Conservation (phyloP, 805 yeast species). For the Brettanomyces custersianus region DNA sequence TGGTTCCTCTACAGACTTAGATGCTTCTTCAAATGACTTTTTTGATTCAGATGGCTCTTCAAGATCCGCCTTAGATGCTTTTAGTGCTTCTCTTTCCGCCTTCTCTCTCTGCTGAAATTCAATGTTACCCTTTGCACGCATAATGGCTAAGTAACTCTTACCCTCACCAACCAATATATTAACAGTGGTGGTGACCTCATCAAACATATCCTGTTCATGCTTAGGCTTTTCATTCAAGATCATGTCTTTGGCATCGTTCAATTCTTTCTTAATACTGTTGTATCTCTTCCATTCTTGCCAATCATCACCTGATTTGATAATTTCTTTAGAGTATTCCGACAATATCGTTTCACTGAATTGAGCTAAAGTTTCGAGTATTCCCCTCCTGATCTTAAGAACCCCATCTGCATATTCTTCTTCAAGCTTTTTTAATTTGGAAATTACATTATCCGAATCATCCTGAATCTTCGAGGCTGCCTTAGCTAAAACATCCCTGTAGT, state of each 20-base stretch:
- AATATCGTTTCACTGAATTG: slow-evolving; percentile 65
- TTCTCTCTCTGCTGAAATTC: slow-evolving; percentile 48
- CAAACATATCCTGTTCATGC: slow-evolving; percentile 24
- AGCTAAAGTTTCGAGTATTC: slow-evolving; percentile 58
- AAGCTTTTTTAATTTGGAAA: slow-evolving; percentile 21
- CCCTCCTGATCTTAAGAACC: slow-evolving; percentile 25
- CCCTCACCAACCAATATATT: slow-evolving; percentile 47
- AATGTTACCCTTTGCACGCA: slow-evolving; percentile 49
- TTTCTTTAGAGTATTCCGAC: slow-evolving; percentile 52
- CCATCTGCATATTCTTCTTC: slow-evolving; percentile 26
- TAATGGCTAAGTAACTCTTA: slow-evolving; percentile 47
- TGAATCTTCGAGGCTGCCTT: slow-evolving; percentile 24
- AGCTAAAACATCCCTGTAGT: slow-evolving; percentile 34
- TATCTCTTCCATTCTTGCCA: slow-evolving; percentile 57
- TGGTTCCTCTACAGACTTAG: no score
- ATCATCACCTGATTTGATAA: slow-evolving; percentile 35
- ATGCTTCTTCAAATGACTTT: no score
- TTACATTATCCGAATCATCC: slow-evolving; percentile 24
- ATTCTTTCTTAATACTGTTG: slow-evolving; percentile 43
- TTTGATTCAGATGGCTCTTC: no score
- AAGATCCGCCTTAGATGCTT: no score
- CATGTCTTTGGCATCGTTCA: slow-evolving; percentile 47
- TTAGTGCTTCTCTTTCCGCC: slow-evolving; percentile 24
- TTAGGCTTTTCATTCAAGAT: slow-evolving; percentile 30
- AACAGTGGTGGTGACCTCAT: slow-evolving; percentile 35